Conservation (phyloP, 805 yeast species). For the Kazachstania psychrophila region DNA sequence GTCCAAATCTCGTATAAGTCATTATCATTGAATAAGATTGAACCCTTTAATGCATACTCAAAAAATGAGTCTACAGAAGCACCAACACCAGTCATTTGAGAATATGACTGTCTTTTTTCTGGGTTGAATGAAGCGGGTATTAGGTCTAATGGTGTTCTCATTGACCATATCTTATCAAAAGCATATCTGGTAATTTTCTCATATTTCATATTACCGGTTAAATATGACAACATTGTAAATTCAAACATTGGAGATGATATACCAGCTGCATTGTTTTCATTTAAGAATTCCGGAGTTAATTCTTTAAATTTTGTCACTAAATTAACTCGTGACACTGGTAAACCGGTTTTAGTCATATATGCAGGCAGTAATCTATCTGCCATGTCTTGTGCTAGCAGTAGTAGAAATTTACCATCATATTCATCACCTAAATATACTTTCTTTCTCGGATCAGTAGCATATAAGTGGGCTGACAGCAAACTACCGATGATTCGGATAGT, state of each 20-base stretch:
- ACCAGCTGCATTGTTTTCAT: constrained; percentile 81
- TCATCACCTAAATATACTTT: constrained; percentile 31
- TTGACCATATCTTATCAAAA: constrained; percentile 61
- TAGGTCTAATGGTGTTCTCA: constrained; percentile 51
- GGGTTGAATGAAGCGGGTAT: constrained; percentile 75
- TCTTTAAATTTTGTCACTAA: constrained; percentile 34
- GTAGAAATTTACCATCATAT: constrained; percentile 60
- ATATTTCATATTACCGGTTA: constrained; percentile 68
- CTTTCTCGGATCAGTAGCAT: constrained; percentile 42
- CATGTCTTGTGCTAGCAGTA: constrained; percentile 62
- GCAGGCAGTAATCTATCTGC: constrained; percentile 67
- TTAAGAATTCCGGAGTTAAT: constrained; percentile 36
- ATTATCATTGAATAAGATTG: constrained; percentile 61
- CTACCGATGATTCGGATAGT: constrained; percentile 81
- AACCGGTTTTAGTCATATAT: constrained; percentile 49
- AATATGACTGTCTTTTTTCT: constrained; percentile 43
- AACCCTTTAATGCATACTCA: constrained; percentile 75
- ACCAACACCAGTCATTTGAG: constrained; percentile 67
- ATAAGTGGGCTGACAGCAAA: constrained; percentile 66
- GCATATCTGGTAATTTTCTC: constrained; percentile 54
- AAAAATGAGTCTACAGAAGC: constrained; percentile 88
- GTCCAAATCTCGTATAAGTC: constrained; percentile 48
- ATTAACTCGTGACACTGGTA: constrained; percentile 79
- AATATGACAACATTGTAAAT: constrained; percentile 60
- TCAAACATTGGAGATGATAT: constrained; percentile 79